These are phyloP conservation scores for Carnegiea gigantea DNA, from an alignment of 179 eudicot genomes.

Conservation along the genomic window DNA sequence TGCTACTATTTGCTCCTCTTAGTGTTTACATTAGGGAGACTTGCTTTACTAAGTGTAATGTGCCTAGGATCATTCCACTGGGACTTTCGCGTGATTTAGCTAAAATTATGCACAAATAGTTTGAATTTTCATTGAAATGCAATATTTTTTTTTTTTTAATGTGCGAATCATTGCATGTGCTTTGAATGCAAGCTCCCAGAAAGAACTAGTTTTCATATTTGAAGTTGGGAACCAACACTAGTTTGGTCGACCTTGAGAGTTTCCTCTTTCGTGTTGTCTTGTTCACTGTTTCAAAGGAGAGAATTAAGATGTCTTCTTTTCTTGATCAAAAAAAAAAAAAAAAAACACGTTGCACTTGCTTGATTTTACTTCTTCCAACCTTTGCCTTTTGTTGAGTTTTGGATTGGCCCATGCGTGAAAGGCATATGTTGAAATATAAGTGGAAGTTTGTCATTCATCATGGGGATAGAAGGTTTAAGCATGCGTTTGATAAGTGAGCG, in stretches of 20 bases:
- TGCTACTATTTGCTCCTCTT: too few relatives aligned
- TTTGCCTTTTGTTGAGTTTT: background rate
- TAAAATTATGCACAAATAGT: background rate
- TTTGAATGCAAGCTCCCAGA: background rate
- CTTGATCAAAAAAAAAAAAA: too few relatives aligned
- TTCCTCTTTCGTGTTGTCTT: background rate
- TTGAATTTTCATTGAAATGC: background rate
- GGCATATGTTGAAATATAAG: background rate
- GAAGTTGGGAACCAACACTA: background rate
- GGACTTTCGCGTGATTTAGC: background rate
- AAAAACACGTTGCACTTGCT: background rate
- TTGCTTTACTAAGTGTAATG: too few relatives aligned
- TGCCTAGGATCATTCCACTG: background rate
- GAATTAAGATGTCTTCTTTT: background rate
- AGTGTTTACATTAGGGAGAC: too few relatives aligned
- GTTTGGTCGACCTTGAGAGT: background rate
- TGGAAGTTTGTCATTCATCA: background rate
- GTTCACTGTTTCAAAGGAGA: background rate
- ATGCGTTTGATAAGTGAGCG: background rate
- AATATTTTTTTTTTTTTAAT: background rate
- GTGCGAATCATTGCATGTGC: background rate
- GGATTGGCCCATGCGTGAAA: background rate
- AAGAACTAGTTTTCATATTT: background rate
- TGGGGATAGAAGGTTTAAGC: background rate
- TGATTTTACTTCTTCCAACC: background rate